Evolutionary conservation across 257 asterid genomes (phyloP), one percentile per base, ranked within the genome.

Genomic region (Euphrasia confusa): DNA sequence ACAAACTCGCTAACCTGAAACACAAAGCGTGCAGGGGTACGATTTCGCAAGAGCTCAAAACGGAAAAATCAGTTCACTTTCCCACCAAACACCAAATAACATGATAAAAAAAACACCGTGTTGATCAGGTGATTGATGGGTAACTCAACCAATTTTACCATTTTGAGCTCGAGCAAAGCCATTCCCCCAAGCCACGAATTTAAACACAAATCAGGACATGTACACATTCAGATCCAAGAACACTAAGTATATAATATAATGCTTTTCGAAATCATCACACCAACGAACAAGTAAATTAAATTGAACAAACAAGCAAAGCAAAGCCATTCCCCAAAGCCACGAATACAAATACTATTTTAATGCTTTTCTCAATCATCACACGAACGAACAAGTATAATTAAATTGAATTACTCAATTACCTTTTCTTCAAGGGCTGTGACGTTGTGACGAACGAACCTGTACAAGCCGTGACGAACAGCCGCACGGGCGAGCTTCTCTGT

Each of bases 401-500:
- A 21, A 21, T 21, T 21, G 24, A 21, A 21, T 21, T 21, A 21
- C 48, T 42, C 5, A 42, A 8, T 11, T 74, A 88, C 96, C 78
- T 72, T 86, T 0, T 74, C 71, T 30, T 83, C 77, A 2, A 91
- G 85, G 10, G 65, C 50, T 1, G 72, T 5, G 10, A 85, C 75
- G 58, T 84, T 84, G 68, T 82, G 98, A 10, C 94, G 82, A 11
- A 89, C 78, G 63, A 71, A 86, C 55, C 60, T 78, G 66, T 89
- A 77, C 2, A 89, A 79, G 2, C 73, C 69, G 61, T 80, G 84
- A 13, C 70, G 78, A 18, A 92, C 95, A 8, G 97, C 88, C 2
- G 81, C 90, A 13, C 96, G 88, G 0, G 96, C 99, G 32, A 92
- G 83, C 61, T 81, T 89, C 79, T 92, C 98, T 2, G 97, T 92